phyloP scores from a whole-genome alignment of 805 yeast genomes.

The Osmozyma mogii region DNA sequence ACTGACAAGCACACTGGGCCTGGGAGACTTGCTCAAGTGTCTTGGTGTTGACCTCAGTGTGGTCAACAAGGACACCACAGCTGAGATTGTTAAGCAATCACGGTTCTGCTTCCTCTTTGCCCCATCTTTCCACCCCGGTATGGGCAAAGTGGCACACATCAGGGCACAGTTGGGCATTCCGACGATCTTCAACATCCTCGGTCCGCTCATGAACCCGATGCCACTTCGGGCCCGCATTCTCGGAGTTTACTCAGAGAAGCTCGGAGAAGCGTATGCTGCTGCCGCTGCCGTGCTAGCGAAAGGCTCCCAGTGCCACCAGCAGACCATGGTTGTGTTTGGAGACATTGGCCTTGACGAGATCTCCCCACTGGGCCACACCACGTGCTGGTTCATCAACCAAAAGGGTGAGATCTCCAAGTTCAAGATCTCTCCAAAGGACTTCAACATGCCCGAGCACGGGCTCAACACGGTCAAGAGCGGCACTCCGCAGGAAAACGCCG shows the following conservation, averaged over 20 bases:
- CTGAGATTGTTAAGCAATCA: slow-evolving; percentile 43
- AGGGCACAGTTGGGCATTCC: slow-evolving; percentile 80
- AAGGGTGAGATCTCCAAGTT: slow-evolving; percentile 36
- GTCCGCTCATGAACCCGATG: slow-evolving; percentile 91
- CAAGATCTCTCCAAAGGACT: slow-evolving; percentile 62
- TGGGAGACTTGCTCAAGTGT: slow-evolving; percentile 77
- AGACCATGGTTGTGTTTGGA: slow-evolving; percentile 90
- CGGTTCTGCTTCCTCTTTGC: slow-evolving; percentile 74
- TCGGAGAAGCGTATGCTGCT: slow-evolving; percentile 81
- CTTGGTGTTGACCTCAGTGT: slow-evolving; percentile 79
- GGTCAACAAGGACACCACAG: slow-evolving; percentile 57
- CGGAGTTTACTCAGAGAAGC: slow-evolving; percentile 75
- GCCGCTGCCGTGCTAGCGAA: slow-evolving; percentile 62
- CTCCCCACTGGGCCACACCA: slow-evolving; percentile 78
- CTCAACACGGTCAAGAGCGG: slow-evolving; percentile 68
- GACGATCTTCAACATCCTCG: slow-evolving; percentile 87
- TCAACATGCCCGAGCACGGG: slow-evolving; percentile 70
- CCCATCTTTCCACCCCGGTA: slow-evolving; percentile 88
- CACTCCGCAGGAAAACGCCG: slow-evolving; percentile 82
- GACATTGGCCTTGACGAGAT: slow-evolving; percentile 88
- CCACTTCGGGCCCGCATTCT: slow-evolving; percentile 71
- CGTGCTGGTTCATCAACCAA: slow-evolving; percentile 62
- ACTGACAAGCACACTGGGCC: slow-evolving; percentile 85
- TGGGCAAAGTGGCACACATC: slow-evolving; percentile 75
- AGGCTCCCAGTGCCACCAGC: slow-evolving; percentile 34